These are phyloP conservation scores for Tirmania nivea DNA, from an alignment of 495 filamentous ascomycete species.

Conservation along the genomic window DNA sequence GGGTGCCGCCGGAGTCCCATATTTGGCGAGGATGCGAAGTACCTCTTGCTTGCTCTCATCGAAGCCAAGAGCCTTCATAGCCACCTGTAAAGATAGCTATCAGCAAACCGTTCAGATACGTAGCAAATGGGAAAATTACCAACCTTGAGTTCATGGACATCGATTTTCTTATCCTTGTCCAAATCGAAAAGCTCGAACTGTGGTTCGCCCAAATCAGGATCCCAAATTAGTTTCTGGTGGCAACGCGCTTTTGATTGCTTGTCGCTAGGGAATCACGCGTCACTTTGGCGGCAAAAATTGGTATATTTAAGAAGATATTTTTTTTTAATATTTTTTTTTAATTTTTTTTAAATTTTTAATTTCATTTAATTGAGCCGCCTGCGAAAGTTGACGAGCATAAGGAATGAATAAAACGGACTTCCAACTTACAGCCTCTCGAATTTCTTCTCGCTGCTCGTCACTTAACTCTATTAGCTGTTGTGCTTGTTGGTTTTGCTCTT, in stretches of 20 bases:
- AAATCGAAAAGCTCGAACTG: constrained; percentile 94
- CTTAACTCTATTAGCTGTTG: constrained; percentile 27
- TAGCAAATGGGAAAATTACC: not conserved
- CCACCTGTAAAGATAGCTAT: constrained; percentile 17
- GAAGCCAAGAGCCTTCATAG: constrained; percentile 90
- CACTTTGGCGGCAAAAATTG: not conserved
- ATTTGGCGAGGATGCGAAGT: constrained; percentile 38
- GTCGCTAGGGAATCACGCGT: not conserved
- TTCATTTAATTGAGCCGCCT: too few relatives aligned
- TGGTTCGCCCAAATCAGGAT: not conserved
- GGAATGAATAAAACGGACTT: too few relatives aligned
- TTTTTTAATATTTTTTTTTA: too few relatives aligned
- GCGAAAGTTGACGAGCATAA: too few relatives aligned
- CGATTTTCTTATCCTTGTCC: constrained; percentile 80
- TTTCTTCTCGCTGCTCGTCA: constrained; percentile 75
- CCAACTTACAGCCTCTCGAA: constrained; percentile 61
- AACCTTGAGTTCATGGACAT: constrained; percentile 96
- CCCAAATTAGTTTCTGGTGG: not conserved
- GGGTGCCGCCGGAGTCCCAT: constrained; percentile 24
- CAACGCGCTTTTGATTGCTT: not conserved
- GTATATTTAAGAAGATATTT: too few relatives aligned
- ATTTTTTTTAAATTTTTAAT: too few relatives aligned
- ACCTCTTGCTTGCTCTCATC: constrained; percentile 69
- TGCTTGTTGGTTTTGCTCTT: constrained; percentile 18
- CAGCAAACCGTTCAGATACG: not conserved